These are phyloP conservation scores for Elsinoe australis DNA, from an alignment of 2,329 filamentous ascomycete genomes.

Conservation along the genomic window DNA sequence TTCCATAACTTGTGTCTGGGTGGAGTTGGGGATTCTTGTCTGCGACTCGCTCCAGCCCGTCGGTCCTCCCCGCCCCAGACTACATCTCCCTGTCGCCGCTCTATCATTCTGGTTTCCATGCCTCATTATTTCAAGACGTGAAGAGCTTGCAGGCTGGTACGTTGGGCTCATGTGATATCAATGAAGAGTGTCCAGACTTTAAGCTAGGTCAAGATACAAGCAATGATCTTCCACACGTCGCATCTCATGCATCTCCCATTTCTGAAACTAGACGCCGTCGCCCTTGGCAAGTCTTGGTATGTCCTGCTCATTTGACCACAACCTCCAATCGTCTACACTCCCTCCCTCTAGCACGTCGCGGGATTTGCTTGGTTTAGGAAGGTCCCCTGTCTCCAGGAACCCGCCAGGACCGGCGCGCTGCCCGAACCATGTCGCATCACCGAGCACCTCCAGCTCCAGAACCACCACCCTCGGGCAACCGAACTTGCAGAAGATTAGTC, in stretches of 20 bases:
- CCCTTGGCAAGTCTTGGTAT: constrained; percentile 16
- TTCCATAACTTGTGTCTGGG: constrained; percentile 4
- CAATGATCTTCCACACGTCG: constrained; percentile 9
- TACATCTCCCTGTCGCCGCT: not conserved
- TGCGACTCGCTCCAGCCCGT: not conserved
- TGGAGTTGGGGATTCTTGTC: too few species aligned
- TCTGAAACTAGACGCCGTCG: constrained; percentile 1
- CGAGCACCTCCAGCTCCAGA: not conserved
- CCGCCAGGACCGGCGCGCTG: constrained; percentile 1
- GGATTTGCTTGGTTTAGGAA: constrained; percentile 13
- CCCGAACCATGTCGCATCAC: constrained; percentile 3
- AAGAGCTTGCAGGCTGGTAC: too few species aligned
- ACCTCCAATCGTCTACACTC: not conserved
- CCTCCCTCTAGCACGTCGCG: constrained; percentile 3
- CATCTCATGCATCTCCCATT: not conserved
- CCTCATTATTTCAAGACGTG: too few species aligned
- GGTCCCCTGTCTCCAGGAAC: not conserved
- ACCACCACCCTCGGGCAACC: not conserved
- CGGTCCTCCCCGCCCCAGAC: not conserved
- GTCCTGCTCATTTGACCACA: constrained; percentile 5
- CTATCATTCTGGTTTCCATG: too few species aligned
- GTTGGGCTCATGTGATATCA: too few species aligned
- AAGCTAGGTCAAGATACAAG: too few species aligned
- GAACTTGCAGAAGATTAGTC: not conserved
- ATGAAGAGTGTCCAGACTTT: too few species aligned